A percentile compares a stretch with the other conserved stretches of the same genome.
phyloP scores from a whole-genome alignment of 169 alveolate species.

The Eimeria brunetti region DNA sequence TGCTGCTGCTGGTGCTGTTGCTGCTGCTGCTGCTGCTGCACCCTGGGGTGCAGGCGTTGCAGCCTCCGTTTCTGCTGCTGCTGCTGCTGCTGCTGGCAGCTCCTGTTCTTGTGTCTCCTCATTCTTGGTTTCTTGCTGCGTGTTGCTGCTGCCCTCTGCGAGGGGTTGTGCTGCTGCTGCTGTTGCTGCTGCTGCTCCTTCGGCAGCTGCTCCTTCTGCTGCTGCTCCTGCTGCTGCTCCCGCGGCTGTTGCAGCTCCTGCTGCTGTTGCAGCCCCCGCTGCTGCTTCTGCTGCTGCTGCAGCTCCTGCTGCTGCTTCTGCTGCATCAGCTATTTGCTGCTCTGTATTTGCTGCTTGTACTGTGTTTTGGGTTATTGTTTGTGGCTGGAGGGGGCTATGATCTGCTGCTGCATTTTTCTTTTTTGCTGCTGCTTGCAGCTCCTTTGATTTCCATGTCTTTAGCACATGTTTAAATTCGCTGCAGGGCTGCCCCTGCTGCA shows the following conservation, averaged over 20 bases:
- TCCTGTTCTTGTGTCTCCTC: not conserved
- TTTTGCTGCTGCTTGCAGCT: constrained; percentile 1
- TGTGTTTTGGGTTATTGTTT: no score
- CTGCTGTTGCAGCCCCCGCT: no score
- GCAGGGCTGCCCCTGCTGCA: not conserved
- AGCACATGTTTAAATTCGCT: constrained; percentile 19
- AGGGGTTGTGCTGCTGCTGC: not conserved
- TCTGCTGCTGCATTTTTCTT: not conserved
- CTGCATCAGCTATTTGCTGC: no score
- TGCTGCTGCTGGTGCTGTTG: not conserved
- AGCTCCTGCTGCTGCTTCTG: no score
- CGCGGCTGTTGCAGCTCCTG: no score
- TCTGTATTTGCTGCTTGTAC: no score
- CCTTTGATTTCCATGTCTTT: constrained; percentile 23
- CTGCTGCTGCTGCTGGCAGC: not conserved
- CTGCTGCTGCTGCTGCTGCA: no score
- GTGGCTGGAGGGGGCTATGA: not conserved
- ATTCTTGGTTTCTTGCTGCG: not conserved
- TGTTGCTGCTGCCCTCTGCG: not conserved
- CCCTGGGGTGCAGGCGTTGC: no score
- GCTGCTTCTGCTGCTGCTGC: no score
- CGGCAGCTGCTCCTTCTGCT: no score
- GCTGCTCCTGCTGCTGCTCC: no score
- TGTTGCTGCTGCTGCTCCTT: not conserved
- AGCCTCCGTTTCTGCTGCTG: not conserved